Base-by-base conservation (phyloP, 2,329 filamentous ascomycete species). In the Herpotrichia juniperi region DNA sequence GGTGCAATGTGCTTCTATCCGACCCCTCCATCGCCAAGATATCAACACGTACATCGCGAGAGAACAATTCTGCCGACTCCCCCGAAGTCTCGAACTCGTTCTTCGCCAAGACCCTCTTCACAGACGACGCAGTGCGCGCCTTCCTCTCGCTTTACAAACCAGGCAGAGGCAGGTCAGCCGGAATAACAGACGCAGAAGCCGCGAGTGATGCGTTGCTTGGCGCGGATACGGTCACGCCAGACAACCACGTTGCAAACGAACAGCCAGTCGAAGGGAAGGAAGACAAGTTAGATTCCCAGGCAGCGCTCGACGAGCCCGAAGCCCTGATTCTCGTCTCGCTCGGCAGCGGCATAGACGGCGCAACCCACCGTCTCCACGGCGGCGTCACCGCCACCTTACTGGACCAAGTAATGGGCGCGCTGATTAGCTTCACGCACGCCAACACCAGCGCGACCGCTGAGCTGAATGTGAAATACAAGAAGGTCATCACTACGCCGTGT, bases 351-450 rank as follows among this genome's bases (percentile, higher is more conserved):
- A 8, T 67, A 4, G 64, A 68, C 37, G 63, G 65, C 7, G 62
- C 57, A 1, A 40, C 51, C 11, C 24, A 49, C 16, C 46, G 59
- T n/a, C 32, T 67, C 19, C 67, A 69, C 45, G 66, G 66, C n/a
- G 66, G 67, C 3, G 47, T 67, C 0, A 62, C 57, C 8, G 62
- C 64, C 7, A 58, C 59, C 26, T 34, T 68, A 19, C 48, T 69
- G 5, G 66, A 68, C 52, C 61, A 67, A 16, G 58, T 58, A n/a
- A 68, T 68, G 61, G 62, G 67, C 16, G 48, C 35, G 8, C 39
- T 64, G 34, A 48, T 67, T 7, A 48, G 49, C 9, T 51, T 59
- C 28, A 22, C 31, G 5, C 62, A 61, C 42, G 48, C 56, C 26
- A 55, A 55, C 22, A 45, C 44, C 3, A 48, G 49, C 31, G 60